Evolutionary conservation across 2,329 filamentous ascomycete species (phyloP).

Genomic region (Colletotrichum kahawae): DNA sequence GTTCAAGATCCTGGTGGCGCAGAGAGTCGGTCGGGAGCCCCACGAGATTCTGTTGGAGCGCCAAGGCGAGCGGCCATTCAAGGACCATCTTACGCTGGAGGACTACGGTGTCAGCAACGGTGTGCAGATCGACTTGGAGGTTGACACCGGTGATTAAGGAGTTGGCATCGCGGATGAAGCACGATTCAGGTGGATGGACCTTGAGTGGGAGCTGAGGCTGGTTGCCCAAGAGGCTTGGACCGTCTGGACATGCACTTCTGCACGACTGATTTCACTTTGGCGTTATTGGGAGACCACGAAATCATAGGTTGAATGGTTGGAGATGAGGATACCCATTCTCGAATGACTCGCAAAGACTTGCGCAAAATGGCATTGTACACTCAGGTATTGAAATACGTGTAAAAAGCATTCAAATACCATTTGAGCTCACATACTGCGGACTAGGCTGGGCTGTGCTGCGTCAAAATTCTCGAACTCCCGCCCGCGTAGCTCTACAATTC

Average conservation of each 20-base stretch:
- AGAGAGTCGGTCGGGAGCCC: slow-evolving; percentile 84
- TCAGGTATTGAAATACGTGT: not conserved
- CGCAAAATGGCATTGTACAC: not conserved
- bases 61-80: slow-evolving; percentile 92
- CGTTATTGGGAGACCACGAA: not conserved
- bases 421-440: not conserved
- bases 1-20: slow-evolving; percentile 91
- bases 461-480: not conserved
- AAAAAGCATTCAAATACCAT: not conserved
- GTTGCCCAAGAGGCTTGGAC: not conserved
- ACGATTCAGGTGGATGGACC: not conserved
- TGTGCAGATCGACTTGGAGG: slow-evolving; percentile 70
- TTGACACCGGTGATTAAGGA: slow-evolving; percentile 63
- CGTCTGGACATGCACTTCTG: not conserved
- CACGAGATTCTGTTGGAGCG: slow-evolving; percentile 92
- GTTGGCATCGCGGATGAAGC: not conserved
- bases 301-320: not conserved
- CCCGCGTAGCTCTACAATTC: not conserved
- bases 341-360: not conserved
- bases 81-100: slow-evolving; percentile 84
- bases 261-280: not conserved
- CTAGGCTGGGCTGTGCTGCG: not conserved
- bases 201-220: not conserved
- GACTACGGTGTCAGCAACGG: slow-evolving; percentile 96
- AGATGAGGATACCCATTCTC: slow-evolving; percentile 5